A percentile compares a stretch with the other conserved stretches of the same genome.
These are phyloP conservation scores for Effrenium voratum DNA, from an alignment of 73 alveolate species.

Conservation along the genomic window DNA sequence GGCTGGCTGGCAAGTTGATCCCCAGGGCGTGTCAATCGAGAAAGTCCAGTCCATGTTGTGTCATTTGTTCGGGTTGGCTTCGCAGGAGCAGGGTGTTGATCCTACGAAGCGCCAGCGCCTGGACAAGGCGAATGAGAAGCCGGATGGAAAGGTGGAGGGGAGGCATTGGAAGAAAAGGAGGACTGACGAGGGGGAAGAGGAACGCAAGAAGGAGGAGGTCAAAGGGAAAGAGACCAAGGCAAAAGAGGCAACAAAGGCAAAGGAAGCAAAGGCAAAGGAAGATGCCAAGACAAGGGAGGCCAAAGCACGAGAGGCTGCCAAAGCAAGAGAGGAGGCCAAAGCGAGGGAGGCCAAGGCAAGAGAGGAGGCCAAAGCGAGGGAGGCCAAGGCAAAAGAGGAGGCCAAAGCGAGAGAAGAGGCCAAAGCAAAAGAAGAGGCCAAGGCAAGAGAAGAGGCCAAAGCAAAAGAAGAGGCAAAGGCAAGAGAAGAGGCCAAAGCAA, in stretches of 20 bases:
- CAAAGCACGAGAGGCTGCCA: slow-evolving; percentile 2
- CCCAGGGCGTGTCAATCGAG: too few species aligned
- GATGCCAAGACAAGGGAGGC: slow-evolving; percentile 3
- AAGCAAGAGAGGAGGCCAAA: too few species aligned
- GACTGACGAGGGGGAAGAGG: not conserved
- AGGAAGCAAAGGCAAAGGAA: not conserved
- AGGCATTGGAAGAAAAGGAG: not conserved
- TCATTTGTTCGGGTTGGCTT: too few species aligned
- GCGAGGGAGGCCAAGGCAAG: not conserved
- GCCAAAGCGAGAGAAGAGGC: not conserved
- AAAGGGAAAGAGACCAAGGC: not conserved
- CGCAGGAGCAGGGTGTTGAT: too few species aligned
- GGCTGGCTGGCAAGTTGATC: too few species aligned
- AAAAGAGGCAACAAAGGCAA: not conserved
- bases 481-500: not conserved
- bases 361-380: not conserved
- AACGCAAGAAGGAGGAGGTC: not conserved
- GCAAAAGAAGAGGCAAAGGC: not conserved
- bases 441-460: not conserved
- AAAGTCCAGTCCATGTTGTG: too few species aligned
- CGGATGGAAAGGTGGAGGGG: not conserved
- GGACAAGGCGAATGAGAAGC: too few species aligned
- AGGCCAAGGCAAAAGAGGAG: not conserved
- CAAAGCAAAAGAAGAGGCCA: not conserved
- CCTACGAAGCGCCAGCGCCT: too few species aligned